Evolutionary conservation across 495 filamentous ascomycete species (phyloP).

Genomic region (Articulospora tetracladia): DNA sequence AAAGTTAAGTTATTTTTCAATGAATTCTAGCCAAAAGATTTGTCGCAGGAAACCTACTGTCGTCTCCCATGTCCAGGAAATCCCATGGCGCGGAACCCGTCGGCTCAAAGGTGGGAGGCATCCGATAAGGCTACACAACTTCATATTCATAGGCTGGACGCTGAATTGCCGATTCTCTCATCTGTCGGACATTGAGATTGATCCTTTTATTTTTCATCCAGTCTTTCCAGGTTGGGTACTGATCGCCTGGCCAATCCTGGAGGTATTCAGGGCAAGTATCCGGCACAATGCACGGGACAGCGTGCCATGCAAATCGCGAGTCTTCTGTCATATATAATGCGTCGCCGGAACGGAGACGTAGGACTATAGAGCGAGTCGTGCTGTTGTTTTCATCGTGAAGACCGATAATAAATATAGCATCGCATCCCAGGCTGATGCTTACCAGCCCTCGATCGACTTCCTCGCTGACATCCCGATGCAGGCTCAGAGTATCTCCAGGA

Average conservation of each 20-base stretch:
- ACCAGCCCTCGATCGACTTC: slow-evolving; percentile 68
- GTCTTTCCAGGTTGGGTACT: slow-evolving; percentile 54
- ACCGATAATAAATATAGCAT: slow-evolving; percentile 74
- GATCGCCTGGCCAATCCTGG: slow-evolving; percentile 70
- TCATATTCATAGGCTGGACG: not conserved
- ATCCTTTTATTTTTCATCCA: slow-evolving; percentile 87
- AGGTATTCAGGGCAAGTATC: slow-evolving; percentile 74
- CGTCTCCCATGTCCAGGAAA: not conserved
- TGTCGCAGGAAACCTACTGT: not conserved
- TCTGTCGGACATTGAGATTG: slow-evolving; percentile 90
- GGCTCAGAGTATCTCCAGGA: slow-evolving; percentile 79
- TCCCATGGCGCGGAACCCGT: not conserved
- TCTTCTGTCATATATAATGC: slow-evolving; percentile 76
- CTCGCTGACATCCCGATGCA: slow-evolving; percentile 90
- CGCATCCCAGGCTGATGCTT: slow-evolving; percentile 84
- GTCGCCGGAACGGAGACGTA: slow-evolving; percentile 75
- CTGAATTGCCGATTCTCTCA: slow-evolving; percentile 47
- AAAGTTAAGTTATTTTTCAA: not conserved
- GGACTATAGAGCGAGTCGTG: slow-evolving; percentile 40
- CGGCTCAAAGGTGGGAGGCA: not conserved
- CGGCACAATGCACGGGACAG: slow-evolving; percentile 76
- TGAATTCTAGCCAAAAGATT: not conserved
- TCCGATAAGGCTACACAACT: not conserved
- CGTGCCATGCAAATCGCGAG: slow-evolving; percentile 88
- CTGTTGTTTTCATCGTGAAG: slow-evolving; percentile 34